phyloP scores from a whole-genome alignment of 2,329 filamentous ascomycete species.

The Botrytis sinoallii region DNA sequence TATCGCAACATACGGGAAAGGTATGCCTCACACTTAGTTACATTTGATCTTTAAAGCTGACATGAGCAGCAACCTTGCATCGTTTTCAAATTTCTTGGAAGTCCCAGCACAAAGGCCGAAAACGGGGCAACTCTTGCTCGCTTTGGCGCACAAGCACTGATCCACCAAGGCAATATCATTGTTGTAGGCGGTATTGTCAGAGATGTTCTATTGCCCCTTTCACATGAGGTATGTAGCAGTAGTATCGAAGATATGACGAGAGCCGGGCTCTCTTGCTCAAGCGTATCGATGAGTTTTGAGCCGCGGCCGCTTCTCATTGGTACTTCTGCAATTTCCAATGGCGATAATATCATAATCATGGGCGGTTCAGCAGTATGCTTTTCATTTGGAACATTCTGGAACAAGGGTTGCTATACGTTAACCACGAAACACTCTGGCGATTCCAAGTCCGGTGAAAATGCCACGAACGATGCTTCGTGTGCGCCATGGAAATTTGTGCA shows the following conservation, averaged over 20 bases:
- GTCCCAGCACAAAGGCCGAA: background rate
- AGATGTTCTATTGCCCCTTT: conserved; percentile 43
- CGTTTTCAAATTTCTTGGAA: background rate
- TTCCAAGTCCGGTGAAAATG: background rate
- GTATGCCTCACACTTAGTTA: conserved; percentile 20
- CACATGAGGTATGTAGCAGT: conserved; percentile 49
- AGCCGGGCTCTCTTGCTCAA: background rate
- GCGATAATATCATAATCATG: conserved; percentile 55
- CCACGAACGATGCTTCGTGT: background rate
- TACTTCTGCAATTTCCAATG: conserved; percentile 51
- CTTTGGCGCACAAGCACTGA: conserved; percentile 45
- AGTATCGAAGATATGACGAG: background rate
- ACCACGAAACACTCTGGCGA: background rate
- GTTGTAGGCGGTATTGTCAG: conserved; percentile 47
- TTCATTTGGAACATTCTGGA: conserved; percentile 87
- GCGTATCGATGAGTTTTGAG: conserved; percentile 25
- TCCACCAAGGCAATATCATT: conserved; percentile 33
- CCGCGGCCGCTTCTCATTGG: conserved; percentile 70
- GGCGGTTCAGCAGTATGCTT: conserved; percentile 88
- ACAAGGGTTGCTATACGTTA: conserved; percentile 47
- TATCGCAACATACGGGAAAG: conserved; percentile 39
- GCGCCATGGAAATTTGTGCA: conserved; percentile 28
- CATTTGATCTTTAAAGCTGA: background rate
- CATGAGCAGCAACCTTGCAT: conserved; percentile 1
- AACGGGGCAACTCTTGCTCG: conserved; percentile 32